Evolutionary conservation across 176 grass and related monocot species (phyloP).

Genomic region (Pontederia crassipes): DNA sequence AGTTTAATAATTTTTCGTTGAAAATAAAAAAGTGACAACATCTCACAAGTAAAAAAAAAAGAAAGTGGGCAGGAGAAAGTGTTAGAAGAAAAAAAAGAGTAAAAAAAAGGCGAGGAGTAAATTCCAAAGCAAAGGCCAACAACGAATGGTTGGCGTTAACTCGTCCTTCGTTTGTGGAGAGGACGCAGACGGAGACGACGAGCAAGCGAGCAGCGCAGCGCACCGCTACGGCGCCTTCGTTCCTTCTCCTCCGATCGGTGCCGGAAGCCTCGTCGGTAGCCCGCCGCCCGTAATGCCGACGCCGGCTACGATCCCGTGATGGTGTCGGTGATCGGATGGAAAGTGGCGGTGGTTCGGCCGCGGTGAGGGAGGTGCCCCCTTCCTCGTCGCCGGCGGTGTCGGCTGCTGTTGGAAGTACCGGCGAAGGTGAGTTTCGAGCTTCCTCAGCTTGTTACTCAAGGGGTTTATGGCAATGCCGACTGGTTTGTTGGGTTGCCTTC

Average conservation of each 20-base stretch:
- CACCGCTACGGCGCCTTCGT: neutral
- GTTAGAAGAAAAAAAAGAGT: neutral
- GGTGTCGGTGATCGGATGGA: conserved; percentile 20
- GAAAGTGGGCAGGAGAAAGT: too few species aligned
- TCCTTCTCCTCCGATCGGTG: neutral
- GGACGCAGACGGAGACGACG: neutral
- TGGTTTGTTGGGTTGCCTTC: neutral
- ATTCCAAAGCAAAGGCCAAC: neutral
- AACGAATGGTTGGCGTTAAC: conserved; percentile 57
- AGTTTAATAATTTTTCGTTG: too few species aligned
- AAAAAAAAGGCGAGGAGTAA: conserved; percentile 67
- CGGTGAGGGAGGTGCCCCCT: conserved; percentile 28
- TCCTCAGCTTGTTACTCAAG: neutral
- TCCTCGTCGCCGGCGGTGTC: conserved; percentile 21
- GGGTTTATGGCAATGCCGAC: conserved; percentile 24
- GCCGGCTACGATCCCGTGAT: conserved; percentile 34
- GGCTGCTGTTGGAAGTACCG: neutral
- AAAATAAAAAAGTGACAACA: too few species aligned
- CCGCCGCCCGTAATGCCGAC: conserved; percentile 5
- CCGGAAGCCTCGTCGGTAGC: neutral
- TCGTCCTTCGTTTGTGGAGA: conserved; percentile 22
- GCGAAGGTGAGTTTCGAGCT: conserved; percentile 40
- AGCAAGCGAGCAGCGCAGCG: neutral
- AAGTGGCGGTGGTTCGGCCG: conserved; percentile 1
- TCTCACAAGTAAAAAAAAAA: too few species aligned